Evolutionary conservation across 495 filamentous ascomycete genomes (phyloP), one percentile per base, ranked within the genome.

Genomic region (Amniculicola lignicola): DNA sequence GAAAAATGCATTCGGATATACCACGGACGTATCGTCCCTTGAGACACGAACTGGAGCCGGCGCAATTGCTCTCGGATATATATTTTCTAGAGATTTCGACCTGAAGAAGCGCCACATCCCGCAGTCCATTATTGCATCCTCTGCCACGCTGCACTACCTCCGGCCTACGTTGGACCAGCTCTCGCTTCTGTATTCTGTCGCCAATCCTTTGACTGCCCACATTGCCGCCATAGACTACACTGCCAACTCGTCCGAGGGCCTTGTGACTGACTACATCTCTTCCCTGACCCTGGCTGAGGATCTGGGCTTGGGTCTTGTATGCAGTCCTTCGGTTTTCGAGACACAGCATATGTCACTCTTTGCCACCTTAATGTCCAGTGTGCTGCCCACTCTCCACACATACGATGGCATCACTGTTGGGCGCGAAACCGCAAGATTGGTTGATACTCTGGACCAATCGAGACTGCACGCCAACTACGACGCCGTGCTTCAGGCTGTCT

Each of bases 71-170:
- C 79, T 98, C 41, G 93, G 93, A 55, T 98, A 98, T 72, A 86
- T 97, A 64, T 98, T 97, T 76, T 95, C 90, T 28, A 87, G 87
- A 66, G 93, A 98, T 70, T 95, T 92, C 61, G 89, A 95, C 67
- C 69, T 93, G 56, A 84, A 81, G 79, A 96, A 94, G 78, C 84
- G 89, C 60, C 82, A 93, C 70, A 79, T 96, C 28, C 91, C 93
- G 3, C 93, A 97, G 76, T 82, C 87, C 2, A 82, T 98, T 53
- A 72, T 97, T 49, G 91, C 90, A 11, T 87, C 90, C 0, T 88
- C 90, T 0, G 81, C 89, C 23, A 89, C 85, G 46, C 75, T 98
- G 27, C 79, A 82, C 22, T 83, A 87, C 57, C 83, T 98, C 64
- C 88, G 88, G 19, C 70, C 86, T n/a, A 79, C 89, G 14, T 72